Conservation (phyloP, 2,329 filamentous ascomycete genomes). For the Aspergillus sp. region DNA sequence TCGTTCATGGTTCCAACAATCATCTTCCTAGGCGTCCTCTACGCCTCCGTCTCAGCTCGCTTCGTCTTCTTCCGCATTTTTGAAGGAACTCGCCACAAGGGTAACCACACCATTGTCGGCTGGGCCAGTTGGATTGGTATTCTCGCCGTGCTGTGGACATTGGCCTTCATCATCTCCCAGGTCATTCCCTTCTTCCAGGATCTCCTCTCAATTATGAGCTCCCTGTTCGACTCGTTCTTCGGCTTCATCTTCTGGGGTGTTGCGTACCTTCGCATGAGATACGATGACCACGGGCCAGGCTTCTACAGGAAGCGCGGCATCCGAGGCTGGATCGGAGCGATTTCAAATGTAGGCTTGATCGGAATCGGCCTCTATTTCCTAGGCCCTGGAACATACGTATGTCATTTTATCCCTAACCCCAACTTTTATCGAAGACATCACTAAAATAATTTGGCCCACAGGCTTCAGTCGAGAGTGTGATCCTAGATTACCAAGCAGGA, state of each 20-base stretch:
- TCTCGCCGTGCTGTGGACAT: conserved; percentile 65
- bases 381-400: conserved; percentile 73
- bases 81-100: conserved; percentile 74
- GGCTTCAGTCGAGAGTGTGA: conserved; percentile 47
- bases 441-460: conserved; percentile 15
- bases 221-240: conserved; percentile 76
- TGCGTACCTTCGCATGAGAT: conserved; percentile 48
- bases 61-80: conserved; percentile 93
- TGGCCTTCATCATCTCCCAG: conserved; percentile 89
- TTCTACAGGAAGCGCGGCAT: conserved; percentile 44
- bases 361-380: conserved; percentile 77
- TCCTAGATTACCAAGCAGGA: conserved; percentile 67
- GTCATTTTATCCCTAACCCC: conserved; percentile 20
- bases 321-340: conserved; percentile 43
- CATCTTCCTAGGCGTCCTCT: conserved; percentile 87
- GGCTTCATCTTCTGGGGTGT: conserved; percentile 83
- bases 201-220: conserved; percentile 57
- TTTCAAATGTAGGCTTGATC: conserved; percentile 72
- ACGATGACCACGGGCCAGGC: conserved; percentile 39
- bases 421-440: conserved; percentile 41
- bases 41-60: conserved; percentile 83
- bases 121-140: conserved; percentile 79
- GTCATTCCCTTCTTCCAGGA: conserved; percentile 93
- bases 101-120: conserved; percentile 74
- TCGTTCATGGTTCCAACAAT: conserved; percentile 95